A percentile compares a stretch with the other conserved stretches of the same genome.
These are phyloP conservation scores for Buxus sempervirens DNA, from an alignment of 164 flowering plant genomes.

Conservation along the genomic window DNA sequence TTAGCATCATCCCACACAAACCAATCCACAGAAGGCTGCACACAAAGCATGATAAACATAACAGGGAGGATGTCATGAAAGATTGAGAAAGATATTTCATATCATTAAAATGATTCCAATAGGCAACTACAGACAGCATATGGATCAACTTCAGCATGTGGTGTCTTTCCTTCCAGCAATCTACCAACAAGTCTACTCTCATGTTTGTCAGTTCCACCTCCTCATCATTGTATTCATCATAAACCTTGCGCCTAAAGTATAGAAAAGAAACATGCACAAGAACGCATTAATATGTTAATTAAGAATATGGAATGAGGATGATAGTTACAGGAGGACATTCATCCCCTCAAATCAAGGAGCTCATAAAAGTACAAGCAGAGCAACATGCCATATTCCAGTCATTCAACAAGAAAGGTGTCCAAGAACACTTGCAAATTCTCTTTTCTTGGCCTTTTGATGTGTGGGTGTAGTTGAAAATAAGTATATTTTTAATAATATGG, in stretches of 20 bases:
- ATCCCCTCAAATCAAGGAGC: neutral
- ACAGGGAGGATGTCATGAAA: constrained; percentile 1
- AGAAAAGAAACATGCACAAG: neutral
- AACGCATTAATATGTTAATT: neutral
- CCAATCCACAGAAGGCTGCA: constrained; percentile 91
- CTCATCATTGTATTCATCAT: constrained; percentile 90
- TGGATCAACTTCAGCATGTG: constrained; percentile 87
- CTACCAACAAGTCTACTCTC: constrained; percentile 51
- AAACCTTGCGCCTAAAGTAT: constrained; percentile 74
- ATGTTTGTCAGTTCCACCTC: constrained; percentile 66
- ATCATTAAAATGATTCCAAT: neutral
- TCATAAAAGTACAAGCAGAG: neutral
- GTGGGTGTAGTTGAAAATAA: no score
- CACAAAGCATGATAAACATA: neutral
- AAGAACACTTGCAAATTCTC: no score
- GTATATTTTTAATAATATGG: no score
- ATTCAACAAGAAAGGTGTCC: no score
- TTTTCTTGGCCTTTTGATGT: no score
- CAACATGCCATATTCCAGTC: no score
- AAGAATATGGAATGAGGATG: neutral
- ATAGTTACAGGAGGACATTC: neutral
- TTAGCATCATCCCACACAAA: constrained; percentile 66
- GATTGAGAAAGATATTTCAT: neutral
- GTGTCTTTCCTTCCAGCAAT: constrained; percentile 75
- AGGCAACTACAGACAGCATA: constrained; percentile 43